Base-by-base conservation (phyloP, 202 grass and related monocot genomes). In the Brachypodium distachyon region DNA sequence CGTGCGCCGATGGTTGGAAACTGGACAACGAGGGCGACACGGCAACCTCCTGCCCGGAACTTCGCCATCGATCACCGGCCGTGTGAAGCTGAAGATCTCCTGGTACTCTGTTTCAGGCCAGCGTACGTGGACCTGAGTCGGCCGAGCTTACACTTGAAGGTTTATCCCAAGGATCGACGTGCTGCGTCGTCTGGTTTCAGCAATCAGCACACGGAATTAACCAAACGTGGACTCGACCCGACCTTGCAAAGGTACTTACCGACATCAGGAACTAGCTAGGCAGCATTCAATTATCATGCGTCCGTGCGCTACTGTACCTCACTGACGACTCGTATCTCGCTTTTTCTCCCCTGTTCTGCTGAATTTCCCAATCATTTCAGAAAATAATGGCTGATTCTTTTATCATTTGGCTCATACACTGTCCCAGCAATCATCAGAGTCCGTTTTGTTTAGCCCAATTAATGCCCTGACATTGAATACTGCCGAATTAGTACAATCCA, bases 341-440 rank as follows among this genome's bases (percentile, higher is more conserved):
- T 9, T 19, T 42, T 34, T 13, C 33, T 13, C 33, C 17, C 29
- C 53, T 65, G 59, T 38, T 58, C 6, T 11, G 26, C 31, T 61
- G 25, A 43, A 67, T 7, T 19, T 21, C 41, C 17, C 36, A 51
- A 62, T 79, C 61, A 70, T 40, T 37, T 51, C 68, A 73, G 79
- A 77, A 82, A 72, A 21, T 53, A 74, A 67, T 44, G 67, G 85
- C 38, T 52, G 62, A 60, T 33, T 38, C 27, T 28, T 70, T 73
- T 79, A 79, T 55, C 54, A 16, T 37, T 53, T 19, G 13, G 25
- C 14, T 81, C 40, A 17, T 52, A 41, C 53, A 53, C 37, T 81
- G 70, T 36, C 61, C 42, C 29, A 68, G 14, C 83, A 75, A 57
- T 57, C 21, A 56, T 14, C 47, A 54, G 2, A 14, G 54, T 26